Base-by-base conservation (phyloP, 2,329 filamentous ascomycete species). In the Byssothecium circinans region DNA sequence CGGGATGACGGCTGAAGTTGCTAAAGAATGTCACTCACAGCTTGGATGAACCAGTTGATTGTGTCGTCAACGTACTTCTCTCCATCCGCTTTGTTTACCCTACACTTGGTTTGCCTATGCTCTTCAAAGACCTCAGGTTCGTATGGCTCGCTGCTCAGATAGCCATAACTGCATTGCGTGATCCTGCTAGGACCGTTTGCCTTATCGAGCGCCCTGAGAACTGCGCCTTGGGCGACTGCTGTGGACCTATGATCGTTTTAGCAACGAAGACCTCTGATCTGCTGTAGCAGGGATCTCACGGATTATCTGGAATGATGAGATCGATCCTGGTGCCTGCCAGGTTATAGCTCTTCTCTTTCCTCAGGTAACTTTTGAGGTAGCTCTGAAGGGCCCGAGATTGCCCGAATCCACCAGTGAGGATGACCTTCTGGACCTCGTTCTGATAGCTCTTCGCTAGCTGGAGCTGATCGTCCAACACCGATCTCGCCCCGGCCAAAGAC, bases 321-420 rank as follows among this genome's bases (percentile, higher is more conserved):
- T 44, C 27, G 22, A 56, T 53, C 12, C 49, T 22, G 2, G 34
- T 22, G 6, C 33, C 18, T 10, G 2, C 19, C 12, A 37, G 17
- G 22, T 53, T 49, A 17, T 20, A 45, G 17, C 32, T 29, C 30
- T 39, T 43, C 5, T 23, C 2, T 27, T 27, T 18, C 2, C 19
- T 19, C 20, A 68, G 37, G 40, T 57, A 53, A 29, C 53, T 44
- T 27, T 41, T 20, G 14, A 68, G 50, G 43, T 61, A 53, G 36
- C 51, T 47, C 40, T 52, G 27, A 8, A 68, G 53, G n/a, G 61
- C 59, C 3, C 52, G 52, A 12, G 62, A 67, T 12, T 57, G 53
- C 2, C 59, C 65, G 51, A 70, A 70, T 14, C 65, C 65, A 22
- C 64, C 66, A 33, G 67, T 64, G 3, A 70, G 50, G 32, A 69